phyloP scores from a whole-genome alignment of 257 asterid species.

The Nicotiana knightiana region DNA sequence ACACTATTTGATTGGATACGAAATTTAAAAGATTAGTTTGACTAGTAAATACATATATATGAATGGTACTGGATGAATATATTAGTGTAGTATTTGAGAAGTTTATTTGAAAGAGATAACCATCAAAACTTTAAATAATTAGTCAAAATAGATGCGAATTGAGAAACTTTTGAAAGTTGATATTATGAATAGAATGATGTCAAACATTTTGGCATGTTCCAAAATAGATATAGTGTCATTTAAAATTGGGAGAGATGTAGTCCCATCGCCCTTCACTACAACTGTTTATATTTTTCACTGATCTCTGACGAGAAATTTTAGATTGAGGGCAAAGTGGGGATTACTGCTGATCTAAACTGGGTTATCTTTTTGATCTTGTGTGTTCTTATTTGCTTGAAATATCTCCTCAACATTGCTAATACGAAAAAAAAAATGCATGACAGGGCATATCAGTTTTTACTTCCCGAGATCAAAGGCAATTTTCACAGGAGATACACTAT shows the following conservation, averaged over 20 bases:
- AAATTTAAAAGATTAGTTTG: background rate
- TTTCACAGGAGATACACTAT: constrained; percentile 90
- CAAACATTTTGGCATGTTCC: background rate
- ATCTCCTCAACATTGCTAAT: background rate
- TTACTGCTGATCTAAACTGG: background rate
- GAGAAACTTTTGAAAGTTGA: background rate
- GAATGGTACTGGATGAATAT: background rate
- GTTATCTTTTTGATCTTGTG: background rate
- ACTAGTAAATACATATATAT: background rate
- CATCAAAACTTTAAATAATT: background rate
- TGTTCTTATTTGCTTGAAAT: background rate
- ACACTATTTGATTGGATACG: background rate
- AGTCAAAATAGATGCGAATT: background rate
- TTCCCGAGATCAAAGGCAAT: constrained; percentile 79
- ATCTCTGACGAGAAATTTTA: background rate
- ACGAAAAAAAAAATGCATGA: background rate
- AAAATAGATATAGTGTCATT: background rate
- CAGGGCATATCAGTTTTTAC: constrained; percentile 91
- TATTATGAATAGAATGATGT: background rate
- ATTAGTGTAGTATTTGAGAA: background rate
- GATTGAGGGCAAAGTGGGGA: background rate
- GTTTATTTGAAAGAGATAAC: background rate
- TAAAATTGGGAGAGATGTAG: background rate
- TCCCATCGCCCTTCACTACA: background rate
- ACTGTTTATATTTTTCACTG: background rate